Base-by-base conservation (phyloP, 2,329 filamentous ascomycete genomes). In the Davidsoniella neocaledoniae region DNA sequence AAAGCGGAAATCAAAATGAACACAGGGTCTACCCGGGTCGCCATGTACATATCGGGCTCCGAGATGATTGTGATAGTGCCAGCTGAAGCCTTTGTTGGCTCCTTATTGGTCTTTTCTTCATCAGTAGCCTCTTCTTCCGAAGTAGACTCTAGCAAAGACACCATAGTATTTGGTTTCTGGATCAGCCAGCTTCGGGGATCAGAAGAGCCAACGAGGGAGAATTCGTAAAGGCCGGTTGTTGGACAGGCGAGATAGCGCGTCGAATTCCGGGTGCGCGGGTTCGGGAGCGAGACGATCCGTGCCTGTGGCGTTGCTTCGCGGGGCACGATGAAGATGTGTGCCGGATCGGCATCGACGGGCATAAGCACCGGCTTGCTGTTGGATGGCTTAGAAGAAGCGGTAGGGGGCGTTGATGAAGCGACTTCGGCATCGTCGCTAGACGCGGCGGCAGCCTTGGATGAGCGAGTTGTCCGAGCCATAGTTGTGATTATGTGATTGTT, bases 1-100 rank as follows among this genome's bases (percentile, higher is more conserved):
- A 96, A 71, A 3, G 79, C 74, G 0, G 90, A 83, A 1, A 96
- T 68, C 3, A 94, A 61, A 46, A 96, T 69, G 66, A 96, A 96
- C 2, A 95, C 60, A 4, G 85, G 74, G 62, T 98, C 91, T 49
- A 94, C 70, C 2, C 79, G 76, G 1, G 91, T 94, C 7, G 90
- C 86, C 53, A 96, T 66, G 58, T 83, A 82, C n/a, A 96, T 66
- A 53, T 87, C 79, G 33, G 86, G 78, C 41, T 71, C 72, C 21
- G 26, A 33, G 21, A 53, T 36, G n/a, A 48, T 53, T 5, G 51
- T 47, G 26, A 53, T 26, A 9, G 26, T 43, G 23, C 29, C 39
- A 23, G 43, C 26, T 14, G 36, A 14, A 21, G 16, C 39, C 17
- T 33, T 40, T 33, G 38, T 9, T 17, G 44, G 3, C 4, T 46